These are phyloP conservation scores for Cephaloascus fragrans DNA, from an alignment of 805 yeast genomes.

Conservation along the genomic window DNA sequence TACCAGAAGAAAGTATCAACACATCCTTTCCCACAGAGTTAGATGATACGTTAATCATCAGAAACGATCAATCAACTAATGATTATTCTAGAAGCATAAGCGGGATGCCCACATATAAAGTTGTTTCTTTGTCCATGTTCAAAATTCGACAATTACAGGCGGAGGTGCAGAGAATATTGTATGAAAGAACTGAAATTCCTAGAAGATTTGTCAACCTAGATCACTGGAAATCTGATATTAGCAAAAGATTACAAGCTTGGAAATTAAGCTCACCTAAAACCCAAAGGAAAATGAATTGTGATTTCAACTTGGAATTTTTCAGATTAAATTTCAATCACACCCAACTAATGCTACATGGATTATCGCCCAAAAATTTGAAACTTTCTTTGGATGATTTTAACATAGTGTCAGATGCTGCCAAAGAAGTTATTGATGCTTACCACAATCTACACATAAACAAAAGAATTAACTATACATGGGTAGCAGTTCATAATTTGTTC, in stretches of 20 bases:
- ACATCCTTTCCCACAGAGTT: constrained; percentile 63
- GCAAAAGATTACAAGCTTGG: constrained; percentile 54
- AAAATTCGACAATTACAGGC: constrained; percentile 67
- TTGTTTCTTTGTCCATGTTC: constrained; percentile 58
- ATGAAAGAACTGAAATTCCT: constrained; percentile 66
- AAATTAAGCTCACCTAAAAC: constrained; percentile 44
- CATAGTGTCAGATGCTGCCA: constrained; percentile 53
- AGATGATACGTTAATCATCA: constrained; percentile 59
- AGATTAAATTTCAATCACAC: constrained; percentile 73
- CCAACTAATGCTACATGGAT: constrained; percentile 60
- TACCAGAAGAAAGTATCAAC: constrained; percentile 71
- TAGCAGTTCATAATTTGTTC: constrained; percentile 79
- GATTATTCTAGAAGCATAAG: constrained; percentile 30
- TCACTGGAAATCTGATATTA: constrained; percentile 56
- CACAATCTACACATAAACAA: constrained; percentile 43
- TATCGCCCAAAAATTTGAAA: constrained; percentile 59
- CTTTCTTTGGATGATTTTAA: constrained; percentile 44
- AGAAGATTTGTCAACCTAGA: constrained; percentile 40
- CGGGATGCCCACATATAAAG: constrained; percentile 52
- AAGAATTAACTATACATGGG: constrained; percentile 82
- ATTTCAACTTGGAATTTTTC: constrained; percentile 62
- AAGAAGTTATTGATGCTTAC: constrained; percentile 57
- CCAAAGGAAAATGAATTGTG: constrained; percentile 54
- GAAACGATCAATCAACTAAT: constrained; percentile 15
- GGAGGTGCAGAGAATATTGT: constrained; percentile 61